Base-by-base conservation (phyloP, 495 filamentous ascomycete species). In the Penicillium ochrochloron region DNA sequence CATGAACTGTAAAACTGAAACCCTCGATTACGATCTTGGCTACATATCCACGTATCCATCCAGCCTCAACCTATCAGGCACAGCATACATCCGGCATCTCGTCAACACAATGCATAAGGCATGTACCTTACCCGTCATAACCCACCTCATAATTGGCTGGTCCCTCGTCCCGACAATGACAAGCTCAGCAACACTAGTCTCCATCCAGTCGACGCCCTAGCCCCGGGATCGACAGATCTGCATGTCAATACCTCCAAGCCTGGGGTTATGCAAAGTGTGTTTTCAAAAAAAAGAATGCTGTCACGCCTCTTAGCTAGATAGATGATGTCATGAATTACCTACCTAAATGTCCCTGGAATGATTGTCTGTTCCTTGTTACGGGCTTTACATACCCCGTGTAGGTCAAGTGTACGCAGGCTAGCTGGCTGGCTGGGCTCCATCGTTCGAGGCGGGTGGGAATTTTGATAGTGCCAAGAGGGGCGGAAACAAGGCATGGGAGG, bases 91-190 rank as follows among this genome's bases (percentile, higher is more conserved):
- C n/a, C 5, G 6, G n/a, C 31, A 60, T 14, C 53, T 21, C 42
- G 23, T 31, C 11, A 12, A 12, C 12, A 21, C 48, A 6, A 27
- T 14, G 23, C 48, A 23, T 1, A 6, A 52, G 23, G 27, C 14
- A 31, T 35, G 7, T 35, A 10, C 53, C n/a, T 8, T 21, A 10
- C 31, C 31, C 15, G 6, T 9, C 31, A 2, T 21, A 6, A 6
- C n/a, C 60, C 1, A 46, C 39, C 23, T 11, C 41, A 46, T 21
- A n/a, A 57, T 57, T 65, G 58, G 58, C 63, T 57, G 63, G 63
- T 44, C 41, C 29, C 11, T 2, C 52, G 23, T 15, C 53, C 63
- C 63, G 54, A 53, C 51, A 65, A 57, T 65, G 29, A 48, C 50
- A 29, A 35, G 19, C 19, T n/a, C 10, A 5, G 27, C 14, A 3